Base-by-base conservation (phyloP, 2,329 filamentous ascomycete genomes). In the Monilinia fructigena region DNA sequence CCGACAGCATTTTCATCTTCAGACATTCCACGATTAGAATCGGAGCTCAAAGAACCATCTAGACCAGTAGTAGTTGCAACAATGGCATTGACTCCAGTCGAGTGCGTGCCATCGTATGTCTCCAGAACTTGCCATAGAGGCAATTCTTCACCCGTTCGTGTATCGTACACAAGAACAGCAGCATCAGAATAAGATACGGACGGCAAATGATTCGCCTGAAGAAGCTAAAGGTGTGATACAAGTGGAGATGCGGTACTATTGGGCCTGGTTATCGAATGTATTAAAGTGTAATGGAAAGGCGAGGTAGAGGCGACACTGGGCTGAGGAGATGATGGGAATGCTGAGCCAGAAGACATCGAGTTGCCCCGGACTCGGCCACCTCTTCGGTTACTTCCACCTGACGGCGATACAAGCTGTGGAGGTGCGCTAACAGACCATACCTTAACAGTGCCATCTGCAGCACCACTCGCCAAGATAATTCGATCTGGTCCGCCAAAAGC, bases 361-460 rank as follows among this genome's bases (percentile, higher is more conserved):
- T 97, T 93, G 67, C 90, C 93, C 69, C 94, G 85, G 64, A 93
- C 87, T 72, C 92, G 91, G 28, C 93, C 91, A 52, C 86, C 87
- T 74, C 91, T 85, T 72, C 91, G 83, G 62, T 79, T 79, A 35
- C 81, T 78, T 35, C 87, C 89, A 14, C 89, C 87, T 72, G 93
- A 90, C 11, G 92, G 92, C 14, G 92, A 94, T 42, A 89, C 89
- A 63, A 93, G 80, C 73, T 96, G 92, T 11, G 94, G 94, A 35
- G 95, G 94, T 45, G 93, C 88, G 74, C 92, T 97, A 68, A 98
- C 90, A 26, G 93, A 92, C 95, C 95, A 99, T 26, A 99, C 86
- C 72, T 96, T 91, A 67, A 98, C 89, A 4, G 88, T 91, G 12
- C 94, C 94, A 76, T 99, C 95, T 10, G 95, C 93, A 8, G 90